phyloP scores from a whole-genome alignment of 495 filamentous ascomycete species.

The Talaromyces stipitatus region DNA sequence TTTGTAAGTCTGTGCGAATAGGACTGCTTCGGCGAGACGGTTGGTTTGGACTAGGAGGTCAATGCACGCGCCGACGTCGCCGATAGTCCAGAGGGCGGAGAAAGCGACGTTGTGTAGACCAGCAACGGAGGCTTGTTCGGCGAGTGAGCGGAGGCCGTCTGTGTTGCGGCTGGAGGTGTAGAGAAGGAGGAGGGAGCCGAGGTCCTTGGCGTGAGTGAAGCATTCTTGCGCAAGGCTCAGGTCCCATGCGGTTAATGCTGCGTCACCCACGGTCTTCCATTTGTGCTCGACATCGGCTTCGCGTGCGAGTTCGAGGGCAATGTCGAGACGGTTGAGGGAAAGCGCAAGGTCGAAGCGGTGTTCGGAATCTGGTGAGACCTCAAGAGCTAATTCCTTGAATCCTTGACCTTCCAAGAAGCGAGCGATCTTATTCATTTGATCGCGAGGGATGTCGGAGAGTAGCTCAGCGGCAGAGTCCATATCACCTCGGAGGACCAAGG shows the following conservation, averaged over 20 bases:
- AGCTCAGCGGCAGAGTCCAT: constrained; percentile 86
- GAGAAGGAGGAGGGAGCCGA: constrained; percentile 81
- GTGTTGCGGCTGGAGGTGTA: constrained; percentile 73
- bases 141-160: constrained; percentile 63
- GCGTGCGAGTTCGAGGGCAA: constrained; percentile 77
- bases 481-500: constrained; percentile 88
- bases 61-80: constrained; percentile 74
- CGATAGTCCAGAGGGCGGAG: constrained; percentile 79
- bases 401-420: constrained; percentile 97
- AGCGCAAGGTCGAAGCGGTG: constrained; percentile 95
- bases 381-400: constrained; percentile 88
- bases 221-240: constrained; percentile 83
- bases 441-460: constrained; percentile 70
- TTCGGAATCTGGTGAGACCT: constrained; percentile 93
- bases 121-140: constrained; percentile 61
- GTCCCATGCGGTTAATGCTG: constrained; percentile 81
- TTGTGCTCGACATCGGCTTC: constrained; percentile 86
- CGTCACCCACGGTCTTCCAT: constrained; percentile 94
- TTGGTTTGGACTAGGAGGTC: constrained; percentile 72
- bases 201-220: constrained; percentile 80
- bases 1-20: constrained; percentile 92
- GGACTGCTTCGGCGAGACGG: constrained; percentile 72
- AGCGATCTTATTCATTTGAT: constrained; percentile 95
- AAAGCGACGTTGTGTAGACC: constrained; percentile 90
- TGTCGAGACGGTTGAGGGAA: constrained; percentile 70